A percentile compares a stretch with the other conserved stretches of the same genome.
These are phyloP conservation scores for Vanilla planifolia DNA, from an alignment of 106 monocot genomes.

Conservation along the genomic window DNA sequence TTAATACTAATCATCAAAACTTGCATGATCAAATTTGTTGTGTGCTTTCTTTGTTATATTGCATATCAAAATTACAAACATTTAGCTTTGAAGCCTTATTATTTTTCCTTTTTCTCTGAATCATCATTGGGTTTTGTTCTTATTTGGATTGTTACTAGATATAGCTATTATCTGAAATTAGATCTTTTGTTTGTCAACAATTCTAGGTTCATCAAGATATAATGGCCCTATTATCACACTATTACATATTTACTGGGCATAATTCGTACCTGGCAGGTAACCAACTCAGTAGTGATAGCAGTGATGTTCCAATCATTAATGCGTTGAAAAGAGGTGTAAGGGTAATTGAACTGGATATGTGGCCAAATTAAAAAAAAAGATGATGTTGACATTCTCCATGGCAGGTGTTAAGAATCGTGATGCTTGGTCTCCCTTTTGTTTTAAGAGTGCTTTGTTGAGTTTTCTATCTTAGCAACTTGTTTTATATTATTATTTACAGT, in stretches of 20 bases:
- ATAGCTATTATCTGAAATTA: not conserved
- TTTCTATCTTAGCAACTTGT: no score
- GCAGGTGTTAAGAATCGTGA: slow-evolving; percentile 32
- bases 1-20: no score
- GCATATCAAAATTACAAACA: no score
- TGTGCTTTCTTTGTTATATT: no score
- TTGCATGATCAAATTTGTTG: no score
- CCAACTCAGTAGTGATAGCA: slow-evolving; percentile 60
- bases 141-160: no score
- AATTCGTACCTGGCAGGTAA: slow-evolving; percentile 61
- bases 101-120: no score
- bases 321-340: slow-evolving; percentile 51
- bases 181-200: not conserved
- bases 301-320: slow-evolving; percentile 55
- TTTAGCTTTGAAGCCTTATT: no score
- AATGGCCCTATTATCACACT: slow-evolving; percentile 55
- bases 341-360: slow-evolving; percentile 71
- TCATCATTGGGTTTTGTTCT: no score
- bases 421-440: not conserved
- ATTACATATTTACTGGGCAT: slow-evolving; percentile 50
- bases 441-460: not conserved
- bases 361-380: slow-evolving; percentile 59
- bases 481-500: not conserved
- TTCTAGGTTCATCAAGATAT: slow-evolving; percentile 59
- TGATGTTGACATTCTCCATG: slow-evolving; percentile 51